Base-by-base conservation (phyloP, 2,329 filamentous ascomycete species). In the Clonostachys sp. region DNA sequence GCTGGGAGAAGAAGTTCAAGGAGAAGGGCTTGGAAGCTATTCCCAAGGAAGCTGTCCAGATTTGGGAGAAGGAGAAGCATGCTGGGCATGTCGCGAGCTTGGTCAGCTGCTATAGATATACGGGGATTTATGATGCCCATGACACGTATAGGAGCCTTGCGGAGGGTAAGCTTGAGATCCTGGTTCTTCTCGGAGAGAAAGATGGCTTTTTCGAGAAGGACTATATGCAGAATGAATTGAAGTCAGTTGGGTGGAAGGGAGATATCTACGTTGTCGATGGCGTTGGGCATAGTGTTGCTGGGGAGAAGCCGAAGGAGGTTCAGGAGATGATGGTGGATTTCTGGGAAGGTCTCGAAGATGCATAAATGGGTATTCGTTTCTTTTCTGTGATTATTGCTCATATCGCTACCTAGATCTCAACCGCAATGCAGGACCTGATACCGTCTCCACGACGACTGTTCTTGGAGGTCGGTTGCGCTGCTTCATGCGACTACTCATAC, bases 41-140 rank as follows among this genome's bases (percentile, higher is more conserved):
- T 30, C 24, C 24, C 9, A 30, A 9, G 3, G 24, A 9, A 9
- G 24, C 24, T 30, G 24, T 30, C 24, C 24, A 48, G 73, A 73
- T 0, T 54, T 80, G 2, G 57, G 63, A n/a, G 64, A 66, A 0
- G 80, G 77, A 77, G 62, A 78, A 72, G 7, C 76, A 80, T 52
- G 18, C 51, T 3, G 75, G 75, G 0, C 73, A 79, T 50, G 17
- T 51, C 4, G 68, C 68, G 1, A 72, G 68, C 34, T 70, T 80
- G 1, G 63, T 76, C 16, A 70, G 60, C 0, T 64, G 77, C 0
- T 61, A 77, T 6, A 63, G 74, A 40, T 70, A 80, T 42, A 75
- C 68, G 0, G 68, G 67, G 1, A 62, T 71, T 2, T 53, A 69
- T 46, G 72, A 72, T 53, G 54, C 48, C 1, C 48, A 63, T 10